Conservation (phyloP, 2,329 filamentous ascomycete genomes). For the Lecanicillium sp. region DNA sequence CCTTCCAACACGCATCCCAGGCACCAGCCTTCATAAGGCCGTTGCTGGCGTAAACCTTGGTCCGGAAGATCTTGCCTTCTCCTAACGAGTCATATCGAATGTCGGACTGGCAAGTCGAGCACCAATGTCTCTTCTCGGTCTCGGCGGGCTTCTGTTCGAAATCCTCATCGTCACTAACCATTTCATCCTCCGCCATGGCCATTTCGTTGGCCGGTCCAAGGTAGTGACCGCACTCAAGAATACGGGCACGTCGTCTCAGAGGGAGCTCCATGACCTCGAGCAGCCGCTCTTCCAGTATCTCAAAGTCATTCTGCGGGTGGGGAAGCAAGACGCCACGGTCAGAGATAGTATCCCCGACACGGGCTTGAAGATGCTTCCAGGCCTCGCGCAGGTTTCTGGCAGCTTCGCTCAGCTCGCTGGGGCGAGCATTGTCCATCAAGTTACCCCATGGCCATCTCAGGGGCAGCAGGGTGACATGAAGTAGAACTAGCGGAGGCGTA, state of each 20-base stretch:
- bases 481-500: constrained; percentile 63
- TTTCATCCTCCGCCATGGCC: constrained; percentile 36
- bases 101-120: constrained; percentile 47
- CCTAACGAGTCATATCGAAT: constrained; percentile 50
- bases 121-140: constrained; percentile 45
- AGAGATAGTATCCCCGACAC: constrained; percentile 65
- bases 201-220: constrained; percentile 53
- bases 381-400: constrained; percentile 52
- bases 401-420: constrained; percentile 37
- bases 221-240: constrained; percentile 73
- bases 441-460: constrained; percentile 59
- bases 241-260: constrained; percentile 55
- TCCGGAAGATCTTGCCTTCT: constrained; percentile 56
- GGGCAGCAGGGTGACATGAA: constrained; percentile 72
- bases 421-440: constrained; percentile 41
- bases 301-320: constrained; percentile 75
- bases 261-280: constrained; percentile 69
- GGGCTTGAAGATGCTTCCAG: constrained; percentile 63
- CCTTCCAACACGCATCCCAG: constrained; percentile 89
- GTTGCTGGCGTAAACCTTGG: constrained; percentile 92
- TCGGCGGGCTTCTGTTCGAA: constrained; percentile 22
- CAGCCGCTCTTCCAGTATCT: constrained; percentile 70
- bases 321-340: constrained; percentile 69
- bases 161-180: constrained; percentile 42
- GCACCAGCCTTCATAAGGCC: constrained; percentile 87